Evolutionary conservation across 108 stramenopile species (phyloP), one percentile per base, ranked within the genome.

Genomic region (Seminavis robusta): DNA sequence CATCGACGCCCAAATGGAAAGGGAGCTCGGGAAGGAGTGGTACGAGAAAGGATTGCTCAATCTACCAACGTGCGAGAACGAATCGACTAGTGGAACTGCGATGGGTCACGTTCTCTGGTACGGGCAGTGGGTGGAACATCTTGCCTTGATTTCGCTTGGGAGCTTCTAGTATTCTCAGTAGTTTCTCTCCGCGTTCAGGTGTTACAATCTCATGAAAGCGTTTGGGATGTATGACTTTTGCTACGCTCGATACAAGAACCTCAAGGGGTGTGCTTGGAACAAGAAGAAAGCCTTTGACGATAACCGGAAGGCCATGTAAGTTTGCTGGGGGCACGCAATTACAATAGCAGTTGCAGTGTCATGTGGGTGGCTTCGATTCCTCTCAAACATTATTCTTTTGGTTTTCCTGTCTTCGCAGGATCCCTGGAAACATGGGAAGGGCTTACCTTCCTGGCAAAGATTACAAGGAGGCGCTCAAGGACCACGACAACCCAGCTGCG

Each of bases 71-170:
- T 74, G 52, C 33, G 60, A 52, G 19, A 55, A 71, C 5, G 46
- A 63, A 44, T 27, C 33, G 4, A 64, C 69, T 19, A 49, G 72
- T 31, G 79, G 76, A 17, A 56, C 67, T 29, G 64, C 61, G 11
- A 57, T 84, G 17, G 78, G 79, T 17, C 79, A 78, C 38, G 68
- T 78, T 19, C 49, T 84, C 3, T 78, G 83, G 79, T n/a, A n/a
- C n/a, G n/a, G n/a, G n/a, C n/a, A n/a, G n/a, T n/a, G n/a, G n/a
- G n/a, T n/a, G n/a, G n/a, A n/a, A n/a, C n/a, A n/a, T n/a, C n/a
- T n/a, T n/a, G n/a, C n/a, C n/a, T n/a, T n/a, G n/a, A n/a, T n/a
- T n/a, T n/a, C n/a, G n/a, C n/a, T n/a, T n/a, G n/a, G n/a, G n/a
- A n/a, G n/a, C n/a, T n/a, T n/a, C n/a, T n/a, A n/a, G n/a, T n/a